A percentile compares a stretch with the other conserved stretches of the same genome.
Evolutionary conservation across 805 yeast genomes (phyloP).

Genomic region (Starmerella scarabaei): DNA sequence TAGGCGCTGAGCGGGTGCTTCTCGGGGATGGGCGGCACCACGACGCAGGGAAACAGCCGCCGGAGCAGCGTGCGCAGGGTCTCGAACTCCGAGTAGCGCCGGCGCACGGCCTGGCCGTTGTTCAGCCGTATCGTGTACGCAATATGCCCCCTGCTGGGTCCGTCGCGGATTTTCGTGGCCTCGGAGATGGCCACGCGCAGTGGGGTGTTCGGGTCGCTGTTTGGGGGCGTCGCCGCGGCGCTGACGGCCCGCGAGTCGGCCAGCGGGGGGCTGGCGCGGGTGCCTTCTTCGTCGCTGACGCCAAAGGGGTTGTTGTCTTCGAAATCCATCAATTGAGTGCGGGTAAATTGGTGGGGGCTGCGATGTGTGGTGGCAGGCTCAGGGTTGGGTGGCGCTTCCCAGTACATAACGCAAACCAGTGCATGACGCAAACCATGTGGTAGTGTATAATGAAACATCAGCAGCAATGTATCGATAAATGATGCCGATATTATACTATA

Average conservation of each 20-base stretch:
- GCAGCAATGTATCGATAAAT: too few species aligned
- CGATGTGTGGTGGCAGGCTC: too few species aligned
- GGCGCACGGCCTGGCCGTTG: constrained; percentile 50
- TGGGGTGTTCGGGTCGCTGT: not conserved
- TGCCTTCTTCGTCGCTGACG: constrained; percentile 21
- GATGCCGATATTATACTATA: too few species aligned
- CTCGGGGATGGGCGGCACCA: constrained; percentile 90
- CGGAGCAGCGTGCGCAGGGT: constrained; percentile 58
- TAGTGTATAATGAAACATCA: too few species aligned
- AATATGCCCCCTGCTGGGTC: constrained; percentile 60
- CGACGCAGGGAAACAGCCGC: constrained; percentile 61
- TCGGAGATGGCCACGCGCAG: constrained; percentile 39
- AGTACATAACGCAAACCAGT: too few species aligned
- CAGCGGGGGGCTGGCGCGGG: not conserved
- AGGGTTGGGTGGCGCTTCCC: too few species aligned
- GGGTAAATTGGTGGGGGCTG: not conserved
- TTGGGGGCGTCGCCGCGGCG: not conserved
- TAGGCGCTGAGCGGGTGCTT: constrained; percentile 50
- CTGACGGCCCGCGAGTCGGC: not conserved
- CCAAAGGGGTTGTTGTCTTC: constrained; percentile 37
- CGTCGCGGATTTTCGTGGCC: constrained; percentile 78
- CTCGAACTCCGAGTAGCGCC: constrained; percentile 90
- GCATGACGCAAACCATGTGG: too few species aligned
- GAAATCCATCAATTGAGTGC: constrained; percentile 24
- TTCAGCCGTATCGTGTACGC: constrained; percentile 61